A percentile compares a stretch with the other conserved stretches of the same genome.
These are phyloP conservation scores for Cubamyces sp. DNA, from an alignment of 768 basidiomycete species.

Conservation along the genomic window DNA sequence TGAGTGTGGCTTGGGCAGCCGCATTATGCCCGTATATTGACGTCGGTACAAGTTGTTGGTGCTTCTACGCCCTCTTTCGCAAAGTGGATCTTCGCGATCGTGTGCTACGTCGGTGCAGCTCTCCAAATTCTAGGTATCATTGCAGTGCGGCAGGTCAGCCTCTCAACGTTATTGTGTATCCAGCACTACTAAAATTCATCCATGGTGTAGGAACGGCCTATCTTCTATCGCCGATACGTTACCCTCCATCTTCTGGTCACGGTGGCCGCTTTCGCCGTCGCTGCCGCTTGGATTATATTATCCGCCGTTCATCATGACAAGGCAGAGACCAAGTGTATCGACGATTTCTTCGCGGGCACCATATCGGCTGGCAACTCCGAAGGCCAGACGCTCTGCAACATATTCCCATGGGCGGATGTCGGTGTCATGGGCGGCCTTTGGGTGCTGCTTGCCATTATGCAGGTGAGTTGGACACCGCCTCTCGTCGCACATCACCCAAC, in stretches of 20 bases:
- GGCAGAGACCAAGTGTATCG: constrained; percentile 69
- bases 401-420: constrained; percentile 91
- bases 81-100: constrained; percentile 68
- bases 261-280: constrained; percentile 69
- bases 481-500: constrained; percentile 8
- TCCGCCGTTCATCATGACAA: constrained; percentile 77
- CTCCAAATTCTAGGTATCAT: constrained; percentile 85
- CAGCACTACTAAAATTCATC: not conserved
- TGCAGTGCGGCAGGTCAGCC: constrained; percentile 74
- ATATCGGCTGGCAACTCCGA: constrained; percentile 46
- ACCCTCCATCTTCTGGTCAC: constrained; percentile 62
- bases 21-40: not conserved
- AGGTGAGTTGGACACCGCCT: constrained; percentile 51
- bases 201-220: constrained; percentile 61
- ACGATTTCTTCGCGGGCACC: constrained; percentile 54
- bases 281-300: constrained; percentile 80
- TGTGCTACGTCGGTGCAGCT: constrained; percentile 77
- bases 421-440: constrained; percentile 92
- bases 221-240: constrained; percentile 68
- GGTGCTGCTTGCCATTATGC: constrained; percentile 76
- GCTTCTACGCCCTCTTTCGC: constrained; percentile 82
- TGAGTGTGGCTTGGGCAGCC: constrained; percentile 43
- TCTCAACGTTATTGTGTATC: not conserved
- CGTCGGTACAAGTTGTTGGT: constrained; percentile 68
- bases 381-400: constrained; percentile 77